Evolutionary conservation across 345 rosid genomes (phyloP), one percentile per base, ranked within the genome.

Genomic region (Hirschfeldia incana): DNA sequence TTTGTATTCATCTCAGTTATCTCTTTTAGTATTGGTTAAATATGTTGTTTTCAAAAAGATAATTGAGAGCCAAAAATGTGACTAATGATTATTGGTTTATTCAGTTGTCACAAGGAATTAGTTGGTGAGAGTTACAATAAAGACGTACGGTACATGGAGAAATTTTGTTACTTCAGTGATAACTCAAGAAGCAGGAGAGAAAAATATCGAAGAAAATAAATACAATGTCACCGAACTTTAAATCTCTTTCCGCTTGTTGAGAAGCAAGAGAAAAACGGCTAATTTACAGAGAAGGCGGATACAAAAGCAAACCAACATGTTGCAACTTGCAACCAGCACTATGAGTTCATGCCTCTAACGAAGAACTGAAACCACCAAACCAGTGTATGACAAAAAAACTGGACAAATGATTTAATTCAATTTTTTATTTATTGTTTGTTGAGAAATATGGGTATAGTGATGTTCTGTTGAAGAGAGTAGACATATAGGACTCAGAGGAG

Each of bases 291-390:
- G 70, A 76, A 46, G 33, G 28, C 8, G 51, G 21, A 80, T 72
- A 70, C 83, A 61, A 85, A 83, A 64, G 74, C 79, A 66, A 85
- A 62, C 62, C 10, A 21, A 27, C 7, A 34, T 51, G 66, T 37
- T 77, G 80, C 76, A 84, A 72, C 66, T 80, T 73, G 67, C 83
- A 84, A 85, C 79, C 4, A 30, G 33, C 85, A 73, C 69, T 81
- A 88, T 66, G 90, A 90, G 87, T 90, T 88, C 79, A 85, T 89
- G 66, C 91, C 93, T 65, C 82, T 84, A 12, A 61, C 12, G 78
- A 89, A 83, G 83, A 86, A 80, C 65, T 88, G 80, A 88, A 72
- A 73, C 75, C 62, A 15, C 21, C 21, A 69, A 44, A 67, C 44
- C 82, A 89, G 83, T 86, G 90, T 85, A 88, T 79, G 79, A 65